Conservation (phyloP, 495 filamentous ascomycete species). For the Xylaria cubensis region DNA sequence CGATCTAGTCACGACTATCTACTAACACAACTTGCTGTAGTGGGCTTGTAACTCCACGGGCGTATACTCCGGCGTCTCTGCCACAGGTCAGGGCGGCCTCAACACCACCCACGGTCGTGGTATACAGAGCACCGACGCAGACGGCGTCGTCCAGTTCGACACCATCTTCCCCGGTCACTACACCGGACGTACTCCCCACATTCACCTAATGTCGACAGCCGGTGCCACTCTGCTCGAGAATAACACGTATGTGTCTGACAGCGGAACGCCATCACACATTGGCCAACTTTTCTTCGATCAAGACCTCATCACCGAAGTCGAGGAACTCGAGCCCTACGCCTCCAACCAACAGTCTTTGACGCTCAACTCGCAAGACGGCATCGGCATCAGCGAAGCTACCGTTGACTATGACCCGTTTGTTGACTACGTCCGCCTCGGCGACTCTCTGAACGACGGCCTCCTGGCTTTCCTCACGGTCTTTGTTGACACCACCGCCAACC, state of each 20-base stretch:
- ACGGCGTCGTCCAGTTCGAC: constrained; percentile 57
- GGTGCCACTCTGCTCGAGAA: constrained; percentile 43
- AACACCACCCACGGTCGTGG: constrained; percentile 58
- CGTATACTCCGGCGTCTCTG: constrained; percentile 51
- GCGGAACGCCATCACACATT: constrained; percentile 58
- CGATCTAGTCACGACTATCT: background rate
- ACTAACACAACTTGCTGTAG: background rate
- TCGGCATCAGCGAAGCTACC: constrained; percentile 42
- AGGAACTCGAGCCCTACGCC: constrained; percentile 46
- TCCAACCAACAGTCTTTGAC: constrained; percentile 42
- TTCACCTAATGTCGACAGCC: constrained; percentile 43
- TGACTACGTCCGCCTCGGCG: constrained; percentile 54
- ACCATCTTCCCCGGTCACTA: constrained; percentile 64
- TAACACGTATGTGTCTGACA: constrained; percentile 51
- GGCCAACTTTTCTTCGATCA: constrained; percentile 63
- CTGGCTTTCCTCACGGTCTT: constrained; percentile 52
- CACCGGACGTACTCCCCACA: constrained; percentile 54
- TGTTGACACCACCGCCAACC: constrained; percentile 56
- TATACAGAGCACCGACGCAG: constrained; percentile 52
- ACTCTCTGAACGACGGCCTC: constrained; percentile 54
- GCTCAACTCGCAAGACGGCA: constrained; percentile 41
- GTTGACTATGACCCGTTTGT: constrained; percentile 48
- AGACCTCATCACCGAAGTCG: constrained; percentile 40
- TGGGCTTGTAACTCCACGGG: constrained; percentile 60
- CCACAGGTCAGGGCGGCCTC: constrained; percentile 45